A percentile compares a stretch with the other conserved stretches of the same genome.
Evolutionary conservation across 352 stramenopile species (phyloP).

Genomic region (Pythium aquatile): DNA sequence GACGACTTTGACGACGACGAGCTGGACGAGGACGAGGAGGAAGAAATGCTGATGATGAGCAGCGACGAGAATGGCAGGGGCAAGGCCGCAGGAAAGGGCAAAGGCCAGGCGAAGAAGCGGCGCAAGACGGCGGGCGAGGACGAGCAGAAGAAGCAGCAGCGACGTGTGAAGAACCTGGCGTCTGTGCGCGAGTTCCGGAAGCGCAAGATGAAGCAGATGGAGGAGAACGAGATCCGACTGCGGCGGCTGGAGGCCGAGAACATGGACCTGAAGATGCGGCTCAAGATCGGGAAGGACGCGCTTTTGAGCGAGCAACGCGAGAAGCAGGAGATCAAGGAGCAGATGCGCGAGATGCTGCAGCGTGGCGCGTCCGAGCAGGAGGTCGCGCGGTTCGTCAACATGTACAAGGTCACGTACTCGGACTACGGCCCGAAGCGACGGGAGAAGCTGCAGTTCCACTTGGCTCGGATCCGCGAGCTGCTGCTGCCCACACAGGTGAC

Average conservation of each 20-base stretch:
- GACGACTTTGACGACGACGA: conserved; percentile 32
- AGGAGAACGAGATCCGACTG: conserved; percentile 65
- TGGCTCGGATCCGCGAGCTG: conserved; percentile 66
- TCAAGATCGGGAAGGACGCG: conserved; percentile 82
- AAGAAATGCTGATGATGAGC: conserved; percentile 11
- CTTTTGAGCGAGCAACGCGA: conserved; percentile 70
- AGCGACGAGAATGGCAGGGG: conserved; percentile 2
- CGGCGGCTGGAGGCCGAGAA: conserved; percentile 71
- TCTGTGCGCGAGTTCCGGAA: conserved; percentile 78
- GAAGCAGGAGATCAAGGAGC: conserved; percentile 77
- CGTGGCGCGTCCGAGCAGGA: conserved; percentile 66
- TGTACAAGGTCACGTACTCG: conserved; percentile 83
- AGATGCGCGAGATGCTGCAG: conserved; percentile 77
- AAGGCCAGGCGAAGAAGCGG: conserved; percentile 17
- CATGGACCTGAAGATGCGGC: conserved; percentile 74
- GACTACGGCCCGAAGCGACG: conserved; percentile 74
- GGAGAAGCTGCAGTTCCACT: conserved; percentile 73
- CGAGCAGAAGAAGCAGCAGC: conserved; percentile 54
- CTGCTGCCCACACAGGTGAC: conserved; percentile 77
- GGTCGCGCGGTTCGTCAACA: conserved; percentile 75
- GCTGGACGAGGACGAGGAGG: conserved; percentile 22
- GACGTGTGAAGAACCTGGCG: conserved; percentile 71
- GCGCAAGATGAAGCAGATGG: conserved; percentile 70
- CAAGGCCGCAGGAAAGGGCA: conserved; percentile 1
- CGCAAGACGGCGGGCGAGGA: conserved; percentile 29